These are phyloP conservation scores for Cladophialophora exuberans DNA, from an alignment of 2,329 filamentous ascomycete species.

Conservation along the genomic window DNA sequence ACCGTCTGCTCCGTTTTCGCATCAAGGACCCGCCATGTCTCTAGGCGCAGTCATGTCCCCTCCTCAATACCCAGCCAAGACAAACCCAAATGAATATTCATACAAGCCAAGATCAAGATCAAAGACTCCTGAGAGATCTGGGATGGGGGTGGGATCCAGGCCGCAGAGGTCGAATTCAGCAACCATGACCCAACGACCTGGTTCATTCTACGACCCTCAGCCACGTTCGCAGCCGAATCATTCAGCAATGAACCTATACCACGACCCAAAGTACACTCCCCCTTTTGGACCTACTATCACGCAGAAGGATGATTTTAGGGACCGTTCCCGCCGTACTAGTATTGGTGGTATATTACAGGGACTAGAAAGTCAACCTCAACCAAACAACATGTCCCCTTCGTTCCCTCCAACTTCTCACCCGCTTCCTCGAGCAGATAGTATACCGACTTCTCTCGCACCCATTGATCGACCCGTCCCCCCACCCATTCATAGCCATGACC, in stretches of 20 bases:
- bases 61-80: conserved; percentile 45
- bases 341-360: conserved; percentile 48
- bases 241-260: conserved; percentile 14
- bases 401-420: conserved; percentile 20
- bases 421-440: conserved; percentile 25
- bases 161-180: conserved; percentile 36
- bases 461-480: conserved; percentile 16
- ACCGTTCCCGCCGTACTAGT: conserved; percentile 44
- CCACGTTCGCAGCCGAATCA: conserved; percentile 8
- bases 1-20: conserved; percentile 34
- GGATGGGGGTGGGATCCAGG: conserved; percentile 41
- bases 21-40: conserved; percentile 39
- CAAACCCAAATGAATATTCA: conserved; percentile 61
- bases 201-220: conserved; percentile 24
- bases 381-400: conserved; percentile 10
- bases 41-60: conserved; percentile 47
- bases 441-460: conserved; percentile 21
- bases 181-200: conserved; percentile 28
- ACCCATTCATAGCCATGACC: conserved; percentile 15
- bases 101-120: conserved; percentile 70
- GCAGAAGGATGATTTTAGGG: conserved; percentile 28
- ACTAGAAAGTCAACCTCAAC: conserved; percentile 40
- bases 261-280: conserved; percentile 23
- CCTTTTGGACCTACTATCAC: conserved; percentile 18
- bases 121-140: conserved; percentile 66